A percentile compares a stretch with the other conserved stretches of the same genome.
phyloP scores from a whole-genome alignment of 164 flowering plant species.

The Berberis vulgaris region DNA sequence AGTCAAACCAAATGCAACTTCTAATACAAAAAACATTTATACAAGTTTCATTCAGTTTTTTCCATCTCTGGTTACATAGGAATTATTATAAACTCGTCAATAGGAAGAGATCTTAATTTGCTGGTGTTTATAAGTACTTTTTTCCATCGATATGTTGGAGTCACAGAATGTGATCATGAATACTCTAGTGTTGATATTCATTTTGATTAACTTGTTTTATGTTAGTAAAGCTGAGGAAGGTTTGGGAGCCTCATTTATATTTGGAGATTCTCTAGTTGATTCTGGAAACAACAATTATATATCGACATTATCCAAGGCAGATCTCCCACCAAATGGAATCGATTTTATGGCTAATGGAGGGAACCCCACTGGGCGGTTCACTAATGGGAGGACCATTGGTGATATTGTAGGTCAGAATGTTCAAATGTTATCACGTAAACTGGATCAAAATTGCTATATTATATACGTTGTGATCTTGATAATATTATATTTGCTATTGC shows the following conservation, averaged over 20 bases:
- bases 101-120: background rate
- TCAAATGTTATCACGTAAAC: background rate
- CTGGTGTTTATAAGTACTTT: background rate
- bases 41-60: conserved; percentile 18
- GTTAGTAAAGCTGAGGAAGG: conserved; percentile 18
- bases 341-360: conserved; percentile 46
- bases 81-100: conserved; percentile 4
- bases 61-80: background rate
- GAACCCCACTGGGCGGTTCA: conserved; percentile 67
- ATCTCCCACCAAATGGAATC: conserved; percentile 64
- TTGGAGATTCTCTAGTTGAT: conserved; percentile 76
- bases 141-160: background rate
- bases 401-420: conserved; percentile 46
- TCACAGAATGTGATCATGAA: conserved; percentile 14
- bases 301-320: conserved; percentile 54
- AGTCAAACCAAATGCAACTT: conserved; percentile 41
- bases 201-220: conserved; percentile 10
- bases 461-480: too few relatives aligned
- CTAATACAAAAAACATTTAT: conserved; percentile 10
- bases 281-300: conserved; percentile 82
- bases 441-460: too few relatives aligned
- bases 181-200: conserved; percentile 14
- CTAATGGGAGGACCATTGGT: conserved; percentile 70
- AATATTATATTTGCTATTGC: conserved; percentile 7
- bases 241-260: conserved; percentile 58